Evolutionary conservation across 2,329 filamentous ascomycete genomes (phyloP).

Genomic region (Colletotrichum limetticola): DNA sequence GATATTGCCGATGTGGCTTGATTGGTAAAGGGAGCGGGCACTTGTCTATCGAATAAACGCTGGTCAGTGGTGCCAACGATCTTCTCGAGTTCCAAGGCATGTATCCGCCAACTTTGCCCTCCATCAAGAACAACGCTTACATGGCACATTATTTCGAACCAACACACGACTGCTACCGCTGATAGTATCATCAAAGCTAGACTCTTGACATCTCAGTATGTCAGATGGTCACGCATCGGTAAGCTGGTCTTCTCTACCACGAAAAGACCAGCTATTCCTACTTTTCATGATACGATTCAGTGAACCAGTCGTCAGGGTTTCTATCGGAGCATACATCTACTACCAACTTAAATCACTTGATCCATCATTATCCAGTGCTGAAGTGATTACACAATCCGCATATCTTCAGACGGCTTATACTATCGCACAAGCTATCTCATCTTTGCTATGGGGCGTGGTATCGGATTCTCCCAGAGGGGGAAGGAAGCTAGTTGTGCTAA

Average conservation of each 20-base stretch:
- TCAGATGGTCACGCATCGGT: background rate
- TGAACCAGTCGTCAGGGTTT: background rate
- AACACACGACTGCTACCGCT: background rate
- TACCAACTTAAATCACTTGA: constrained; percentile 22
- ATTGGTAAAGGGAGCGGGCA: background rate
- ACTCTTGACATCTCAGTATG: background rate
- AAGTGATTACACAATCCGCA: constrained; percentile 3
- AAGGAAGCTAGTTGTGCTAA: constrained; percentile 11
- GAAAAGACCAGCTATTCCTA: background rate
- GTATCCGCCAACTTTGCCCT: background rate
- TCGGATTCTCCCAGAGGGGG: constrained; percentile 11
- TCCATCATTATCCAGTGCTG: constrained; percentile 2
- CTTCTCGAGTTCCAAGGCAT: background rate
- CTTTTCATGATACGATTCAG: background rate
- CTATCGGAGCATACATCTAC: constrained; percentile 2
- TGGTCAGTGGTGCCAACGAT: background rate
- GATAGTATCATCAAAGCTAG: background rate
- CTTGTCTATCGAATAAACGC: background rate
- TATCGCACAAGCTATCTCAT: constrained; percentile 11
- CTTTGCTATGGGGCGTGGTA: constrained; percentile 1
- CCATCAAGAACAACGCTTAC: background rate
- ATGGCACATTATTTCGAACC: no score
- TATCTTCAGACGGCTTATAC: constrained; percentile 21
- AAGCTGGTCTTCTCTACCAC: background rate
- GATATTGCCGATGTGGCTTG: background rate